Evolutionary conservation across 495 filamentous ascomycete species (phyloP).

Genomic region (Penicillium herquei): DNA sequence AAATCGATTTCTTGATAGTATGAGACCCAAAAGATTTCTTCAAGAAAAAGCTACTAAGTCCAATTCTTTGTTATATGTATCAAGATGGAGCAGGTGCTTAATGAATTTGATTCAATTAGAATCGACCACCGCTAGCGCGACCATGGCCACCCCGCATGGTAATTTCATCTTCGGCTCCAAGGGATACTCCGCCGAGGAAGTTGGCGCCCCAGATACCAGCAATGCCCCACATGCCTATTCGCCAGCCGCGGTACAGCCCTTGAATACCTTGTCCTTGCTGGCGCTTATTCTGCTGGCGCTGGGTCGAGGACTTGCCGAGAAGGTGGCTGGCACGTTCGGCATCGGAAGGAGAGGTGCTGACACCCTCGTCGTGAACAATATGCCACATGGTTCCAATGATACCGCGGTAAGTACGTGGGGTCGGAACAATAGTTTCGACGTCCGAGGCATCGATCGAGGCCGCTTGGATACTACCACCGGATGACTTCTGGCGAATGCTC

Average conservation of each 20-base stretch:
- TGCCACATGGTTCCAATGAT: conserved; percentile 83
- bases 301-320: conserved; percentile 32
- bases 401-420: conserved; percentile 65
- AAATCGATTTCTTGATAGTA: background rate
- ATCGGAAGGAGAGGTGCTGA: conserved; percentile 31
- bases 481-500: conserved; percentile 53
- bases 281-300: conserved; percentile 42
- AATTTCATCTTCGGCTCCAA: conserved; percentile 34
- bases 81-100: background rate
- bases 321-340: conserved; percentile 34
- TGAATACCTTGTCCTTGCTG: conserved; percentile 73
- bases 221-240: conserved; percentile 92
- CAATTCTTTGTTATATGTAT: background rate
- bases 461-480: conserved; percentile 35
- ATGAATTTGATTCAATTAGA: conserved; percentile 16
- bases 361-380: conserved; percentile 82
- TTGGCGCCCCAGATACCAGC: conserved; percentile 81
- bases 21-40: background rate
- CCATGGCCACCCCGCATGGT: conserved; percentile 29
- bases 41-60: background rate
- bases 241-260: conserved; percentile 91
- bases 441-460: conserved; percentile 46
- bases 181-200: conserved; percentile 52
- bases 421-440: conserved; percentile 70
- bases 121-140: conserved; percentile 35